Evolutionary conservation across 2,329 filamentous ascomycete species (phyloP), one percentile per base, ranked within the genome.

Genomic region (Xylaria sp.): DNA sequence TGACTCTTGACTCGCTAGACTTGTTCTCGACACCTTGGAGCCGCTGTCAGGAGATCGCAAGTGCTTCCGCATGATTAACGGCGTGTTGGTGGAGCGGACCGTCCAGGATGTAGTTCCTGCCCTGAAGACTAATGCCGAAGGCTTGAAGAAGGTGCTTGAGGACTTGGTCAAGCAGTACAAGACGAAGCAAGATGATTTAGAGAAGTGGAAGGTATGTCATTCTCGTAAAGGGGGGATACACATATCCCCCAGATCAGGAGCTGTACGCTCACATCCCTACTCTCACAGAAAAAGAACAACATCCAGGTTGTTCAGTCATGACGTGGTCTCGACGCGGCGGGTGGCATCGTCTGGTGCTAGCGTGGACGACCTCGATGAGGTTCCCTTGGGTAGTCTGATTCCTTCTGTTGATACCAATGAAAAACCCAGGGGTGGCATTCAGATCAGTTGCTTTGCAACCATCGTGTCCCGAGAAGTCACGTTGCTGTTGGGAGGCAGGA

Each of bases 61-160:
- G 78, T 97, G 93, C 76, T 99, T 97, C 77, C 92, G 94, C 65
- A 91, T 99, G 84, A 95, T 99, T 73, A 97, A 99, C 73, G 94
- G 94, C 42, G 92, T 97, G 20, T 78, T 99, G 54, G 91, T 96
- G 49, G 94, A 99, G 78, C 84, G 92, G 64, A 97, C 93, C 16
- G 91, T 99, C 63, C 83, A 91, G 73, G 94, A 97, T 72, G 91
- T 99, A 11, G 81, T 96, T 50, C 94, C 94, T 5, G 90, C 91
- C 21, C 80, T 99, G 57, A 88, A 91, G 76, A 97, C 92, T 18
- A 97, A 99, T 71, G 90, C 91, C 21, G 93, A 97, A 60, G 93
- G 94, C 1, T 72, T 99, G 70, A 94, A 89, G 76, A 95, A 96
- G 76, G 92, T 97, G 24, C 79, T 97, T 50, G 92, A 97, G 60